A percentile compares a stretch with the other conserved stretches of the same genome.
Evolutionary conservation across 805 yeast species (phyloP).

Genomic region (Yamadazyma sp.): DNA sequence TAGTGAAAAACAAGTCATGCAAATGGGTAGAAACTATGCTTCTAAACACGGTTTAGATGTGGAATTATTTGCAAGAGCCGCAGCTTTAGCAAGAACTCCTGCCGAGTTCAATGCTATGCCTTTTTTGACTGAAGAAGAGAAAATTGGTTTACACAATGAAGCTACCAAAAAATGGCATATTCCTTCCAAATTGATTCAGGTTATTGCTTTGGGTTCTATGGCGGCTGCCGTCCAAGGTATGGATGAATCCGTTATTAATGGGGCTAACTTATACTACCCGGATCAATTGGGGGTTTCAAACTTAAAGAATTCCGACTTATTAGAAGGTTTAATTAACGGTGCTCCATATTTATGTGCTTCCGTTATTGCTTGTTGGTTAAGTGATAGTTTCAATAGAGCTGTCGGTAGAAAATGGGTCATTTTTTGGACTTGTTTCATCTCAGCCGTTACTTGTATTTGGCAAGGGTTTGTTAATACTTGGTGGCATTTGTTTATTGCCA

Average conservation of each 20-base stretch:
- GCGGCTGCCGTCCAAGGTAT: conserved; percentile 74
- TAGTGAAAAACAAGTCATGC: conserved; percentile 59
- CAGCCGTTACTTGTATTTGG: conserved; percentile 64
- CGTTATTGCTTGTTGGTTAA: conserved; percentile 57
- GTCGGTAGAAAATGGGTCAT: conserved; percentile 62
- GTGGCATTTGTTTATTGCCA: conserved; percentile 58
- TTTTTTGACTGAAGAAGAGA: conserved; percentile 44
- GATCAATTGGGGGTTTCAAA: conserved; percentile 44
- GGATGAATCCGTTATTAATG: conserved; percentile 72
- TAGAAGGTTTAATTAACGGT: conserved; percentile 59
- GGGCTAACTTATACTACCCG: conserved; percentile 64
- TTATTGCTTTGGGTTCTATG: conserved; percentile 59
- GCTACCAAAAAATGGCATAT: conserved; percentile 43
- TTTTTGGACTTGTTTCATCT: conserved; percentile 56
- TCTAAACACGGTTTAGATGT: conserved; percentile 50
- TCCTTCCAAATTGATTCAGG: conserved; percentile 48
- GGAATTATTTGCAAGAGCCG: conserved; percentile 60
- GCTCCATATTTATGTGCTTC: conserved; percentile 66
- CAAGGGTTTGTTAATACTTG: conserved; percentile 61
- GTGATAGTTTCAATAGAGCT: conserved; percentile 48
- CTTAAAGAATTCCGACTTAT: conserved; percentile 48
- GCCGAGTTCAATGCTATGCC: conserved; percentile 55
- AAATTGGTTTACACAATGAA: conserved; percentile 46
- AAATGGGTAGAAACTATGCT: conserved; percentile 69
- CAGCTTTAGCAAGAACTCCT: conserved; percentile 58